Base-by-base conservation (phyloP, 2,329 filamentous ascomycete species). In the Hypoxylon sp. region DNA sequence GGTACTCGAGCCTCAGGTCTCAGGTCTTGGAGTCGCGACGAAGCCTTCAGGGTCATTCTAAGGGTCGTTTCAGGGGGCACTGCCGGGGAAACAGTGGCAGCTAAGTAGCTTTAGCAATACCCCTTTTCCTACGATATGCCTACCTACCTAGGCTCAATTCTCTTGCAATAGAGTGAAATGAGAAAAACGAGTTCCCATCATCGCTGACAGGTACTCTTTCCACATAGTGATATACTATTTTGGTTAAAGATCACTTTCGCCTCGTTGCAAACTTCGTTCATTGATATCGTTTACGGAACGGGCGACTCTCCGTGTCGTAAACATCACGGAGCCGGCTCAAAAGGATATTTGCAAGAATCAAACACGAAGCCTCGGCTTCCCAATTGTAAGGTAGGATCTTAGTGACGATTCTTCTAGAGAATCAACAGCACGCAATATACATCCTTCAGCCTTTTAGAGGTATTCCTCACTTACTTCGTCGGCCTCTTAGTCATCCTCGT, bases 381-480 rank as follows among this genome's bases (percentile, higher is more conserved):
- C 13, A 0, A 19, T 28, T n/a, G 8, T 15, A 26, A 2, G 13
- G 32, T 22, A 46, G 20, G 6, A 46, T 26, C 3, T 46, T 20
- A 22, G 34, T 46, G 22, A 46, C 22, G 20, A 11, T 17, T 13
- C n/a, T 32, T 13, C 13, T 15, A 63, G 55, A 63, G 54, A 28
- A 44, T 59, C 24, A 41, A 41, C 7, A 63, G 55, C 15, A 17
- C 50, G 11, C 19, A 30, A n/a, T 26, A 59, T 28, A 22, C 49
- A 4, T 59, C 60, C 32, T 59, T 63, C 39, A 63, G 60, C 50
- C 8, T 63, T 15, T 46, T 63, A 15, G 60, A 55, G 7, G n/a
- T 59, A 7, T 11, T 41, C n/a, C 26, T 59, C 5, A 49, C 58
- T n/a, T 17, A 30, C 20, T 19, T 55, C 4, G 8, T 10, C 10